Conservation (phyloP, 768 basidiomycete species). For the Kwoniella mangroviensis region DNA sequence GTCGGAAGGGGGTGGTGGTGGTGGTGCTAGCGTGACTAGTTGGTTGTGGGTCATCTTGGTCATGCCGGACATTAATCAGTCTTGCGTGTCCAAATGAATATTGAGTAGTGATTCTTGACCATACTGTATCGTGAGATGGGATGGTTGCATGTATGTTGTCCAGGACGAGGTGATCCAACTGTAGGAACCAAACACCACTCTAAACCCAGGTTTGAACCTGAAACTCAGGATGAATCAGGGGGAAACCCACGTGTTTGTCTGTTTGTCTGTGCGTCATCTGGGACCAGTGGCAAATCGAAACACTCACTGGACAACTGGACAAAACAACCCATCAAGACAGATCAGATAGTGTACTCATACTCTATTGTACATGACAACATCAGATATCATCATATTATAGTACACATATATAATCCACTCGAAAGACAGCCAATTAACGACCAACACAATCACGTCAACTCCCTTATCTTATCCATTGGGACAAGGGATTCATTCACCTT, state of each 20-base stretch:
- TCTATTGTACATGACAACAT: neutral
- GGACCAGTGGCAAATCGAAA: neutral
- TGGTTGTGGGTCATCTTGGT: neutral
- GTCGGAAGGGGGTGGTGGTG: constrained; percentile 34
- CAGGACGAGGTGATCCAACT: too few species aligned
- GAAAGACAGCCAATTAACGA: neutral
- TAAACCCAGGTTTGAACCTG: too few species aligned
- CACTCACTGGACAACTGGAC: neutral
- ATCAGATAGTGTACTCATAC: neutral
- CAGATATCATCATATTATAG: neutral
- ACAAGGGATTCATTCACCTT: constrained; percentile 6
- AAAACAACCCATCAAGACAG: neutral
- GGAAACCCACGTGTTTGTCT: constrained; percentile 1
- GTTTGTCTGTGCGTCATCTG: constrained; percentile 9
- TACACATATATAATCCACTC: neutral
- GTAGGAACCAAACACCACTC: constrained; percentile 18
- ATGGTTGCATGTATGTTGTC: neutral
- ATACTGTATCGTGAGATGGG: too few species aligned
- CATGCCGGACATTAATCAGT: neutral
- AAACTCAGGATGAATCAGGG: neutral
- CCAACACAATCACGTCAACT: neutral
- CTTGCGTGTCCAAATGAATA: too few species aligned
- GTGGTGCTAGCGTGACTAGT: constrained; percentile 20
- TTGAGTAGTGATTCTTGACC: too few species aligned
- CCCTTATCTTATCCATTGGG: constrained; percentile 2